Evolutionary conservation across 169 alveolate genomes (phyloP), one percentile per base, ranked within the genome.

Genomic region (Plasmodium gonderi): DNA sequence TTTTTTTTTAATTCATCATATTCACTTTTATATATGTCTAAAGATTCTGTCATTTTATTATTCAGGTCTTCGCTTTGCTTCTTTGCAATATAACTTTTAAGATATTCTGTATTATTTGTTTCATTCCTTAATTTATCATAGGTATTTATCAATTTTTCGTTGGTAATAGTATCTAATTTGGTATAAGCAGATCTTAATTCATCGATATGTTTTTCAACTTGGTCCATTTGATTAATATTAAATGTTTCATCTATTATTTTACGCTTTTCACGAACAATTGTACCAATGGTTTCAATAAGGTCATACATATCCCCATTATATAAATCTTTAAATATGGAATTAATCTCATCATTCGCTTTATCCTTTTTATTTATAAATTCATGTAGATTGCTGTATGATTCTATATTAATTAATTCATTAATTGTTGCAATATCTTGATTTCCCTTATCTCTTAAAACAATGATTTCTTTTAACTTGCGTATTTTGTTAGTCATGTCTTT

Each of bases 401-500:
- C 65, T 74, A 20, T 17, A 38, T 74, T 74, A 17, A 74, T 40
- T 74, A 74, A 74, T 14, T 74, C 80, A 45, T 74, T 74, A 74
- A 74, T 74, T 23, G 47, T 38, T n/a, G 51, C 23, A 23, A 74
- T 23, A 38, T 74, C 80, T 36, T 36, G n/a, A 33, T 11, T 36
- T 5, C 40, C 80, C 8, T 74, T 74, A 74, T 74, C 80, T 38
- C 31, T 74, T 74, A 74, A 74, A 74, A 74, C 54, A 26, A 74
- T 38, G 47, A 74, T 8, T 74, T 74, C 80, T 40, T 36, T 74
- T 38, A 74, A 74, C 23, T 74, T 74, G 26, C 14, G 80, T 40
- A 74, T 29, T 74, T 74, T 74, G 8, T 74, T 74, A 8, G 26
- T 74, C 80, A 74, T 74, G 47, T 74, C 54, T 36, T 38, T 74